Evolutionary conservation across 345 rosid species (phyloP), one percentile per base, ranked within the genome.

Genomic region (Corchorus capsularis): DNA sequence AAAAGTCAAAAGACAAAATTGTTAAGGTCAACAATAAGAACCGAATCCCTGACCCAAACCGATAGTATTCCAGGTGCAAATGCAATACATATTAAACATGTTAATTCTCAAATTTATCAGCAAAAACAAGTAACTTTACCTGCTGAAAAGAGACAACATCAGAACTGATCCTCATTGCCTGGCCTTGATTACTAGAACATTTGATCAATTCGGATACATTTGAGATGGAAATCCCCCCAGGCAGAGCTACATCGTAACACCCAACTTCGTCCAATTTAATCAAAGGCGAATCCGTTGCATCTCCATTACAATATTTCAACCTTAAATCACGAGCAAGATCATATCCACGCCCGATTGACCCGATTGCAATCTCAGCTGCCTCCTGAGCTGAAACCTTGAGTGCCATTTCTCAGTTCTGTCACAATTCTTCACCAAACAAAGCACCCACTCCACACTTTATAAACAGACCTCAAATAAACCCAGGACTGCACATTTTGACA

Each of bases 311-410:
- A 76, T 82, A 91, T 77, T 88, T 96, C 71, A 96, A 86, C 74
- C 97, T 84, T 13, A 96, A 71, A 89, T 96, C 99, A 19, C 72
- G 63, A 34, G 98, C 88, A 54, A 93, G 64, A 82, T 96, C 97
- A 54, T 93, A 96, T 54, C 98, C 98, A 56, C 92, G 81, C 16
- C 99, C 99, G 41, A 96, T 92, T 1, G 97, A 88, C 20, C 85
- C 90, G 45, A 93, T 90, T 69, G 99, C 98, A 82, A 90, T 80
- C 86, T 89, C 88, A 68, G 99, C 98, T 65, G 99, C 99, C 84
- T 90, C 78, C 5, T 83, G 79, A 84, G 96, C 92, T 35, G 94
- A 77, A 73, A 83, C 83, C 84, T 86, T 82, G 78, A 79, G 93
- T 63, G 93, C 97, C 98, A 94, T 92, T 79, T 76, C 76, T 86